Evolutionary conservation across 2,329 filamentous ascomycete species (phyloP), one percentile per base, ranked within the genome.

Genomic region (Coniochaeta ligniaria): DNA sequence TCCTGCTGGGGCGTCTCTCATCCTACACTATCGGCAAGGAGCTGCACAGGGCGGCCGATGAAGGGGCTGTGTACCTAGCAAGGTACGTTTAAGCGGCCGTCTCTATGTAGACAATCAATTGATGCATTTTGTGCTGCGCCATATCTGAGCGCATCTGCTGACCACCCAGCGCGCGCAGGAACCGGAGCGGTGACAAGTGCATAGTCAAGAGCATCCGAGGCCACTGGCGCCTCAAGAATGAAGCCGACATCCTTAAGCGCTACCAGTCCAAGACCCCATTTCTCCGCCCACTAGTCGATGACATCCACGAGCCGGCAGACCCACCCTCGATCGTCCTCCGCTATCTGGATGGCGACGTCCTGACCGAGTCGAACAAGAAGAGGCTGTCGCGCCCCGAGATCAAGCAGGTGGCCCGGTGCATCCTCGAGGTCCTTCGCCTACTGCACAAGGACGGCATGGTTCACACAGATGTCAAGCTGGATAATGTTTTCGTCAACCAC

Each of bases 401-500:
- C 60, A 70, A 70, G 58, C 62, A 66, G 36, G 66, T 70, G 2
- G 64, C 68, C 2, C 62, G 43, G 47, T 57, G 62, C 57, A 59
- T 70, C 8, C 63, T 70, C 12, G 60, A 67, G 60, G 67, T 60
- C 28, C 64, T 69, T 9, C 54, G 43, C 7, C 56, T 65, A 12
- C 60, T 69, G n/a, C 68, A 70, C 17, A 61, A 62, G 28, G 65
- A 68, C 22, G 63, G 67, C 14, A 50, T 67, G 35, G 65, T 69
- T 31, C 65, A 69, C 50, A 68, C 69, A 31, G 64, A 70, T 64
- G 57, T 71, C 17, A 69, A 70, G 38, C 59, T 68, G 20, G 64
- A 70, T 43, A 70, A 70, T 36, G 43, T 70, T 9, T 66, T 70
- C 56, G 63, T 68, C 59, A 68, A 68, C 35, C 55, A 65, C 57